A percentile compares a stretch with the other conserved stretches of the same genome.
Evolutionary conservation across 495 filamentous ascomycete species (phyloP).

Genomic region (Letharia lupina): DNA sequence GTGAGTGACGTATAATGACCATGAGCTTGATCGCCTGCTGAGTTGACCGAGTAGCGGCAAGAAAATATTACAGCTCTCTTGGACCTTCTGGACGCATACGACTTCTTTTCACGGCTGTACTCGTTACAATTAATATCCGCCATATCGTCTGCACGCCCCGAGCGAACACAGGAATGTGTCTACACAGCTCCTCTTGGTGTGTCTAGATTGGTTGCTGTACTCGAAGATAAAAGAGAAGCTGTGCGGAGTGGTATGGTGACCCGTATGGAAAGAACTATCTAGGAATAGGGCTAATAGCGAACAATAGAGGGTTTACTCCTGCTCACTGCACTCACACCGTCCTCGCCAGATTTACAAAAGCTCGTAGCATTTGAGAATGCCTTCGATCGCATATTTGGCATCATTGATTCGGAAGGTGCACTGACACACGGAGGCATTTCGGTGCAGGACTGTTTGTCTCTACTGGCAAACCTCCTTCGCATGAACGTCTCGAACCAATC

Average conservation of each 20-base stretch:
- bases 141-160: conserved; percentile 76
- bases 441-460: conserved; percentile 88
- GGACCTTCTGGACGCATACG: conserved; percentile 74
- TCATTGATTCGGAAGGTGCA: conserved; percentile 75
- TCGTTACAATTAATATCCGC: conserved; percentile 83
- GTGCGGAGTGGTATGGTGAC: conserved; percentile 65
- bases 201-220: conserved; percentile 68
- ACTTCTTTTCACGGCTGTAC: conserved; percentile 92
- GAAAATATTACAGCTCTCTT: conserved; percentile 91
- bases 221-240: conserved; percentile 82
- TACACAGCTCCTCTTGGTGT: conserved; percentile 82
- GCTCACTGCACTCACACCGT: conserved; percentile 58
- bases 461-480: conserved; percentile 83
- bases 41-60: conserved; percentile 62
- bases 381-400: conserved; percentile 74
- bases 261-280: not conserved
- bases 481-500: conserved; percentile 89
- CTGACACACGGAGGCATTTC: conserved; percentile 79
- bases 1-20: conserved; percentile 35
- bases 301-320: conserved; percentile 55
- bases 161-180: conserved; percentile 93
- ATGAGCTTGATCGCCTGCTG: conserved; percentile 24
- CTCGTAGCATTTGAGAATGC: conserved; percentile 90
- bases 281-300: not conserved
- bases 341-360: conserved; percentile 81